A percentile compares a stretch with the other conserved stretches of the same genome.
Conservation (phyloP, 495 filamentous ascomycete species). For the Aspergillus bertholletiae region DNA sequence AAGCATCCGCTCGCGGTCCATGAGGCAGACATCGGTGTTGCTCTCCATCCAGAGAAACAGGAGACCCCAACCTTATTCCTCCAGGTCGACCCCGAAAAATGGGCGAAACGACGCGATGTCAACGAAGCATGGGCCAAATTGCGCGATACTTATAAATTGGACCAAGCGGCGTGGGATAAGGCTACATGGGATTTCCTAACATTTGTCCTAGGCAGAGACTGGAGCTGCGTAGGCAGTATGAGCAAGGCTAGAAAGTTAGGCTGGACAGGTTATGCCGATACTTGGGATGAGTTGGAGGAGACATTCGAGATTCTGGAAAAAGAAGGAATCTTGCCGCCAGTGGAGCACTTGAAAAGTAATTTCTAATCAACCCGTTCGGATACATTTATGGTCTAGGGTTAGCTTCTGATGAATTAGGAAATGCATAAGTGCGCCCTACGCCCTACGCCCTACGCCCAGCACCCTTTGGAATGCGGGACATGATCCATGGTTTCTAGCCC, state of each 20-base stretch:
- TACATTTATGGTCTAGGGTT: too few relatives aligned
- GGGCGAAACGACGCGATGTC: constrained; percentile 49
- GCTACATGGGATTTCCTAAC: constrained; percentile 55
- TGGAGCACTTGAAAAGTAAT: constrained; percentile 13
- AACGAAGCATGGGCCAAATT: constrained; percentile 44
- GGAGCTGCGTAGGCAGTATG: constrained; percentile 46
- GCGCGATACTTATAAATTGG: constrained; percentile 42
- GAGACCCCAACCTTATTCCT: constrained; percentile 30
- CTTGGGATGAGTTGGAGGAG: constrained; percentile 48
- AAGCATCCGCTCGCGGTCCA: constrained; percentile 40
- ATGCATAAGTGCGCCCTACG: not conserved
- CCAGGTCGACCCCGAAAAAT: constrained; percentile 49
- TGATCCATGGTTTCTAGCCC: not conserved
- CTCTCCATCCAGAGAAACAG: constrained; percentile 19
- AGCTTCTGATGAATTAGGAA: not conserved
- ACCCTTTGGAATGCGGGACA: too few relatives aligned
- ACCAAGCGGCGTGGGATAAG: constrained; percentile 47
- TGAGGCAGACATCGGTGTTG: constrained; percentile 37
- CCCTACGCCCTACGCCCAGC: not conserved
- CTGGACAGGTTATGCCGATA: constrained; percentile 39
- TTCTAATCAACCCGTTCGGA: not conserved
- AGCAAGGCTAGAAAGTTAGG: constrained; percentile 52
- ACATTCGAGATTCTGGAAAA: constrained; percentile 44
- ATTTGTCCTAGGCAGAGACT: constrained; percentile 50
- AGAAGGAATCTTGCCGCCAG: constrained; percentile 19